Evolutionary conservation across 2,329 filamentous ascomycete genomes (phyloP), one percentile per base, ranked within the genome.

Genomic region (Aspergillus novoparasiticus): DNA sequence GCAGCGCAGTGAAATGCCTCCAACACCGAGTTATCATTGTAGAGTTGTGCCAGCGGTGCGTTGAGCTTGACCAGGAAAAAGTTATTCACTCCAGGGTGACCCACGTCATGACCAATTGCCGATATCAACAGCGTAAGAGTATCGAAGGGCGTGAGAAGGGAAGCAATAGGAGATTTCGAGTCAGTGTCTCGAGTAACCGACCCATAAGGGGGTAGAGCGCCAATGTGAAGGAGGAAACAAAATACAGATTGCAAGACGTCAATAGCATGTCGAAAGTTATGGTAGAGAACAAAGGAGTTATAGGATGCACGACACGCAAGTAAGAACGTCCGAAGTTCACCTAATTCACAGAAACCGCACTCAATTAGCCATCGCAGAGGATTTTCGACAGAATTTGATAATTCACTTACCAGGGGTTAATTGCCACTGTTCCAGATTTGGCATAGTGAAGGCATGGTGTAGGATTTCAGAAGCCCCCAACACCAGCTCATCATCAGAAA

Each of bases 1-100:
- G 95, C 95, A 1, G 95, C 95, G 74, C 95, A 97, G 76, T 99
- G 95, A 72, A 98, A 99, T 0, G 94, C 96, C 79, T 99, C 95
- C 43, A 99, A 85, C 19, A 99, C 95, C 1, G 95, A 98, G 61
- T 92, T 91, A 77, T 99, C 95, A 73, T 98, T 98, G 82, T 98
- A 99, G 16, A 98, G 84, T 76, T 97, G 94, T 14, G 95, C 95
- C 32, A 99, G 83, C 1, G 95, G 94, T 21, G 95, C 92, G 75
- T 97, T 97, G 36, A 97, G 86, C 36, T 92, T 93, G 21, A 97
- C 89, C 6, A 99, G 83, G 75, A 99, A 99, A 34, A 94, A 93
- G 75, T 99, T 99, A 81, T 98, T 99, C 72, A 99, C 95, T 60
- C 95, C 95, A 0, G 95, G 95, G 75, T 99, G 95, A 26, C 95